Evolutionary conservation across 2,329 filamentous ascomycete species (phyloP).

Genomic region (Tolypocladium guangdongense): DNA sequence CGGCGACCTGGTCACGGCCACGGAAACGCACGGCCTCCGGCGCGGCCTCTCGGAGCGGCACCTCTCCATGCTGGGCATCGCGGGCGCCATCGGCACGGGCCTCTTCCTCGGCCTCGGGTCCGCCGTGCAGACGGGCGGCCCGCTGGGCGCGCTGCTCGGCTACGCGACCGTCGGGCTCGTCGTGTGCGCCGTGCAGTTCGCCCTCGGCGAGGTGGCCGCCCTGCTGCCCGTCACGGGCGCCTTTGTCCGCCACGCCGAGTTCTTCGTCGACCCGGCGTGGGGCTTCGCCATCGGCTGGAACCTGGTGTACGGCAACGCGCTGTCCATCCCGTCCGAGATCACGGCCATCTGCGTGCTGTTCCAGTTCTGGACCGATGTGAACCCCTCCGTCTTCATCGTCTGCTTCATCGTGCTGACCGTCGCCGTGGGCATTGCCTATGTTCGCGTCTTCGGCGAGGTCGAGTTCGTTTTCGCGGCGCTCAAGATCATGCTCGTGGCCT

Average conservation of each 20-base stretch:
- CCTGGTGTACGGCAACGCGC: conserved; percentile 41
- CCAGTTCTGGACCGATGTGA: conserved; percentile 51
- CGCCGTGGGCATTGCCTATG: conserved; percentile 45
- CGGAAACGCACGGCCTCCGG: conserved; percentile 38
- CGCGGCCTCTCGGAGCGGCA: conserved; percentile 30
- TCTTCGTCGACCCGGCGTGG: conserved; percentile 50
- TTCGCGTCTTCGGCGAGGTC: conserved; percentile 50
- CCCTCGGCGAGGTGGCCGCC: conserved; percentile 49
- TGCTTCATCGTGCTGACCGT: conserved; percentile 40
- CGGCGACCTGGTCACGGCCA: conserved; percentile 33
- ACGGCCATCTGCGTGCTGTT: conserved; percentile 52
- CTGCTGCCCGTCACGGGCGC: conserved; percentile 51
- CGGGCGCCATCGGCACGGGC: conserved; percentile 49
- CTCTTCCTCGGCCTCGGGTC: conserved; percentile 48
- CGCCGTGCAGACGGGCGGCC: conserved; percentile 39
- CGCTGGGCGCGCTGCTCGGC: conserved; percentile 35
- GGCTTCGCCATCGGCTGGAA: conserved; percentile 45
- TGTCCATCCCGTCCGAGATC: conserved; percentile 49
- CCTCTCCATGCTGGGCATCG: conserved; percentile 52
- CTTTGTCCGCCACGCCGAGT: conserved; percentile 49
- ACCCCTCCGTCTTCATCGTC: conserved; percentile 37
- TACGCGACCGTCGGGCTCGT: conserved; percentile 47
- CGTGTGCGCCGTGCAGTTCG: conserved; percentile 46
- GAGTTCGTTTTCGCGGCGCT: conserved; percentile 41
- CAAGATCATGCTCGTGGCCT: conserved; percentile 50